phyloP scores from a whole-genome alignment of 2,329 filamentous ascomycete genomes.

The Fonsecaea erecta region DNA sequence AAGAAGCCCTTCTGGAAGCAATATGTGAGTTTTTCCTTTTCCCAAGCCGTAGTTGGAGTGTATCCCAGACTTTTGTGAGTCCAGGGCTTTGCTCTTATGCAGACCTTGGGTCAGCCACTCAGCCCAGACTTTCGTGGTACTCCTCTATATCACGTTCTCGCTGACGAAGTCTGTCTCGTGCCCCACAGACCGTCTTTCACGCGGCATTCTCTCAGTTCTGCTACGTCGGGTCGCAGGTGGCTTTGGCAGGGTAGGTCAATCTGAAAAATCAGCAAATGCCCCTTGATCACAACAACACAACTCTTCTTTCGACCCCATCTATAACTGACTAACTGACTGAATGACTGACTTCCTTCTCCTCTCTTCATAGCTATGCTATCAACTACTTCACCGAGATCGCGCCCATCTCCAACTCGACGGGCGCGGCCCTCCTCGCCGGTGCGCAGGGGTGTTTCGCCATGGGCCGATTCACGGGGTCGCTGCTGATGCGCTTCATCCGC shows the following conservation, averaged over 20 bases:
- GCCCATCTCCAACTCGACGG: slow-evolving; percentile 58
- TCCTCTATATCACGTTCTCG: background rate
- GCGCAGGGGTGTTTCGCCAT: slow-evolving; percentile 74
- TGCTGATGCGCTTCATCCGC: slow-evolving; percentile 66
- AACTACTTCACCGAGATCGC: slow-evolving; percentile 68
- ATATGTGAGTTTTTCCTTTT: slow-evolving; percentile 55
- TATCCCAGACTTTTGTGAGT: no score
- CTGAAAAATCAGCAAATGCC: background rate
- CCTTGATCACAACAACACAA: background rate
- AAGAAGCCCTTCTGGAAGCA: slow-evolving; percentile 70
- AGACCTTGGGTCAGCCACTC: no score
- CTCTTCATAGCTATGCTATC: slow-evolving; percentile 49
- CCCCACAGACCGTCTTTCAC: slow-evolving; percentile 62
- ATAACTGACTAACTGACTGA: background rate
- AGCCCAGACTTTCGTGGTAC: background rate
- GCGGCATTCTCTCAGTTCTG: slow-evolving; percentile 77
- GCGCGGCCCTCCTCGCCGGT: slow-evolving; percentile 71
- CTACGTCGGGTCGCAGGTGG: slow-evolving; percentile 74
- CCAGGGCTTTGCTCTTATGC: no score
- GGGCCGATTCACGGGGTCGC: slow-evolving; percentile 71
- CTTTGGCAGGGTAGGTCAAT: slow-evolving; percentile 54
- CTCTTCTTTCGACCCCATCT: no score
- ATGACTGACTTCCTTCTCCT: background rate
- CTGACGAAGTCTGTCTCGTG: background rate
- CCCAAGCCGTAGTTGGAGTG: no score